These are phyloP conservation scores for Scedosporium aurantiacum DNA, from an alignment of 2,329 filamentous ascomycete species.

Conservation along the genomic window DNA sequence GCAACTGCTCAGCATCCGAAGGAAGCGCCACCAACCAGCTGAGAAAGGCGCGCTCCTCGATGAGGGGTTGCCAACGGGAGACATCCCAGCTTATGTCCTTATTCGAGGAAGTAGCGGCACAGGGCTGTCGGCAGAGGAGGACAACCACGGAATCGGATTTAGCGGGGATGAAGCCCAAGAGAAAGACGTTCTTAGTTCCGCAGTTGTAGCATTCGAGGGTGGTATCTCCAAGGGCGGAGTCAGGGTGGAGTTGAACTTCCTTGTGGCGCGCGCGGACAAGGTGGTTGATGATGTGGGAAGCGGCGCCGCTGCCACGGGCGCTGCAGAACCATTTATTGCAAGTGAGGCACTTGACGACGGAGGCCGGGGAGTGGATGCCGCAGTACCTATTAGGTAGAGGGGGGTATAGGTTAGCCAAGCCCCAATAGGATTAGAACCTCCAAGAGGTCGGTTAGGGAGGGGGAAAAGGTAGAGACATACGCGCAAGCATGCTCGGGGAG, in stretches of 20 bases:
- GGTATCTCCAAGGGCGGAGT: constrained; percentile 87
- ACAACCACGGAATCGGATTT: constrained; percentile 98
- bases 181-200: constrained; percentile 97
- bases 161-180: constrained; percentile 94
- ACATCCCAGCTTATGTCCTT: constrained; percentile 99
- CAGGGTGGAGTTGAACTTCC: constrained; percentile 92
- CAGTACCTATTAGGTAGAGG: constrained; percentile 56
- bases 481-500: constrained; percentile 92
- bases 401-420: constrained; percentile 14
- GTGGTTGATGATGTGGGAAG: constrained; percentile 97
- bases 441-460: neutral
- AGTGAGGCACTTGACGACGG: constrained; percentile 88
- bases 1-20: constrained; percentile 89
- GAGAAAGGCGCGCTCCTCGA: constrained; percentile 91
- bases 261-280: constrained; percentile 95
- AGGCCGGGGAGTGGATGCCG: constrained; percentile 90
- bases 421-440: neutral
- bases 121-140: constrained; percentile 89
- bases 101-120: constrained; percentile 84
- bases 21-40: constrained; percentile 85
- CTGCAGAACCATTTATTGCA: constrained; percentile 99
- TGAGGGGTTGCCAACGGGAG: constrained; percentile 92
- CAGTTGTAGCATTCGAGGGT: constrained; percentile 98
- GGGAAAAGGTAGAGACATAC: constrained; percentile 41
- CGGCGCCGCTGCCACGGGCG: constrained; percentile 89